A percentile compares a stretch with the other conserved stretches of the same genome.
Evolutionary conservation across 2,329 filamentous ascomycete genomes (phyloP).

Genomic region (Coniella lustricola): DNA sequence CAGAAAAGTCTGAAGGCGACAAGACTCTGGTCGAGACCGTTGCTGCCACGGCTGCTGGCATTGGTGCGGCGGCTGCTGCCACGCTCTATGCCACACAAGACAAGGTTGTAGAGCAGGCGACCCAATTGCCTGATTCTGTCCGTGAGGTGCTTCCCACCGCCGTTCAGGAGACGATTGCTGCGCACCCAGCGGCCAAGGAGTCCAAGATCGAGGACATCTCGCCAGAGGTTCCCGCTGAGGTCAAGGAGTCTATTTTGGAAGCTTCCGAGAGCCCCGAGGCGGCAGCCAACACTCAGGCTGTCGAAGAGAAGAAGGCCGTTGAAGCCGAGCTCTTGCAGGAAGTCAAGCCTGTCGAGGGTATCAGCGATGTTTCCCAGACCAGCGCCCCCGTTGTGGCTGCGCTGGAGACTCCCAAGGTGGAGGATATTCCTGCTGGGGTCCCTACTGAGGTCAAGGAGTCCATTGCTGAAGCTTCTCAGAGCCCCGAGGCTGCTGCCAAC

Average conservation of each 20-base stretch:
- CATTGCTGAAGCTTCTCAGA: slow-evolving; percentile 48
- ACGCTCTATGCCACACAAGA: slow-evolving; percentile 24
- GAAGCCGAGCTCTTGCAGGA: slow-evolving; percentile 68
- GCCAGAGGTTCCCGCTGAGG: slow-evolving; percentile 46
- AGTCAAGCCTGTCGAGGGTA: slow-evolving; percentile 38
- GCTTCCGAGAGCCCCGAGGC: slow-evolving; percentile 63
- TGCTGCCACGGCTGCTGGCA: slow-evolving; percentile 27
- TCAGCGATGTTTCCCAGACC: slow-evolving; percentile 22
- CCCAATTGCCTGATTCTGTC: slow-evolving; percentile 46
- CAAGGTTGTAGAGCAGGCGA: slow-evolving; percentile 31
- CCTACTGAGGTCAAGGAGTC: slow-evolving; percentile 52
- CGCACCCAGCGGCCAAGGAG: slow-evolving; percentile 31
- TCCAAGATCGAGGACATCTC: slow-evolving; percentile 37
- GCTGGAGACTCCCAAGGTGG: slow-evolving; percentile 23
- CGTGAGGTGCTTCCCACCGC: slow-evolving; percentile 44
- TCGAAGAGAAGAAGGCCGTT: slow-evolving; percentile 66
- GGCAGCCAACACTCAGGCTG: slow-evolving; percentile 58
- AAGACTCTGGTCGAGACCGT: slow-evolving; percentile 34
- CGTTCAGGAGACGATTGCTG: slow-evolving; percentile 41
- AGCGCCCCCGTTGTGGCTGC: slow-evolving; percentile 17
- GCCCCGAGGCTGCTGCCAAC: slow-evolving; percentile 66
- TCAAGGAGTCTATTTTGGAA: slow-evolving; percentile 50
- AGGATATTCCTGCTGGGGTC: slow-evolving; percentile 43
- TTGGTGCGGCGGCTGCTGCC: slow-evolving; percentile 24
- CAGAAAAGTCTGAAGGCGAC: slow-evolving; percentile 44